Conservation (phyloP, 495 filamentous ascomycete genomes). For the Penicillium fimorum region DNA sequence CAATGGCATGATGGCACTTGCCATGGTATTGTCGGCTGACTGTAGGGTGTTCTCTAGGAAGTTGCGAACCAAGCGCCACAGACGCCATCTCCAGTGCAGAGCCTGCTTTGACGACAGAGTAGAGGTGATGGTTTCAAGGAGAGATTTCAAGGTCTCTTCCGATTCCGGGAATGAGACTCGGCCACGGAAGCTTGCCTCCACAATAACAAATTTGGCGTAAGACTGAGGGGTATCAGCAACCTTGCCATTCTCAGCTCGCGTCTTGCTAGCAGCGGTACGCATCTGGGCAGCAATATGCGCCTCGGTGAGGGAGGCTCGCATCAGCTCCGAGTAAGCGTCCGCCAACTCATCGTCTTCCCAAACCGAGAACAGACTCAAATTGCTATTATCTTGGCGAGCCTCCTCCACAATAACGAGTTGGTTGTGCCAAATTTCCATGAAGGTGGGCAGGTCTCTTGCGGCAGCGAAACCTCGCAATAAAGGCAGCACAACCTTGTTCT, state of each 20-base stretch:
- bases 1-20: conserved; percentile 19
- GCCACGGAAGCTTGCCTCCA: conserved; percentile 39
- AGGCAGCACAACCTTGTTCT: conserved; percentile 49
- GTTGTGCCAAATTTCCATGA: conserved; percentile 64
- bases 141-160: conserved; percentile 23
- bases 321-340: conserved; percentile 36
- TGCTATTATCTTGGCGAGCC: conserved; percentile 31
- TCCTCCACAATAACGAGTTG: conserved; percentile 54
- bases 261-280: conserved; percentile 31
- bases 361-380: conserved; percentile 34
- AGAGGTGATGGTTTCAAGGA: conserved; percentile 30
- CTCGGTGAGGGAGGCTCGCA: conserved; percentile 37
- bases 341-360: conserved; percentile 67
- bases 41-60: conserved; percentile 34
- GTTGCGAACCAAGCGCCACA: conserved; percentile 44
- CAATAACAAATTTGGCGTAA: conserved; percentile 40
- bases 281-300: conserved; percentile 34
- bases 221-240: conserved; percentile 31
- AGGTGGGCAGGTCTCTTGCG: conserved; percentile 63
- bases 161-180: conserved; percentile 26
- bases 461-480: conserved; percentile 62
- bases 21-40: conserved; percentile 19
- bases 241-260: conserved; percentile 30
- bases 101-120: conserved; percentile 38
- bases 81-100: conserved; percentile 48